Conservation (phyloP, 805 yeast species). For the Hyphopichia homilentoma region DNA sequence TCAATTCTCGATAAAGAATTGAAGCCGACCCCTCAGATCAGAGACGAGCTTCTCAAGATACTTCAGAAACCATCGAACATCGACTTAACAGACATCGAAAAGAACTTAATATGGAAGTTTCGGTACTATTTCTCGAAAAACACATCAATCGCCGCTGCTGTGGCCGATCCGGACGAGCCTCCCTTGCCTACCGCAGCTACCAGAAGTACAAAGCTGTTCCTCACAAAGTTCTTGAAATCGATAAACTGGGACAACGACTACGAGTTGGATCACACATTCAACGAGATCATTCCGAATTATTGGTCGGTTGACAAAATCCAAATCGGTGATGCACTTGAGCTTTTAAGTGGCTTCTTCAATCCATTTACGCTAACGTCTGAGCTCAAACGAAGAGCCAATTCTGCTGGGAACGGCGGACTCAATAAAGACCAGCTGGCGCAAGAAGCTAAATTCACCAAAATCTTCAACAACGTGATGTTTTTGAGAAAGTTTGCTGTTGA, state of each 20-base stretch:
- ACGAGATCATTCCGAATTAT: constrained; percentile 61
- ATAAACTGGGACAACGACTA: constrained; percentile 83
- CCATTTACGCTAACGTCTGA: constrained; percentile 33
- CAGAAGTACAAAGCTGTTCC: constrained; percentile 44
- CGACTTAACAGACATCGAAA: constrained; percentile 75
- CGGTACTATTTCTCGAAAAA: constrained; percentile 60
- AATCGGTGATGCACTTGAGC: constrained; percentile 81
- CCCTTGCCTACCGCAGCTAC: constrained; percentile 24
- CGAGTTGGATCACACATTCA: constrained; percentile 75
- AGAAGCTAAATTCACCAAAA: constrained; percentile 27
- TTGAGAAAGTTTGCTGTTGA: constrained; percentile 88
- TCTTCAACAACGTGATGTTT: constrained; percentile 43
- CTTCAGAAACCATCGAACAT: constrained; percentile 80
- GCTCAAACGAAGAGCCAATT: constrained; percentile 4
- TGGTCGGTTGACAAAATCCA: constrained; percentile 65
- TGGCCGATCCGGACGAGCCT: constrained; percentile 6
- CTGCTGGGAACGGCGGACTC: not conserved
- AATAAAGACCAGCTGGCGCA: constrained; percentile 15
- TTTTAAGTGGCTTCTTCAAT: constrained; percentile 73
- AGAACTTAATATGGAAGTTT: constrained; percentile 86
- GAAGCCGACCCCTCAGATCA: constrained; percentile 79
- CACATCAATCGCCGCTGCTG: constrained; percentile 34
- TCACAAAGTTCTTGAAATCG: constrained; percentile 81
- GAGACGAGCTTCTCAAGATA: constrained; percentile 70
- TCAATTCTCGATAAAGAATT: constrained; percentile 76